Conservation (phyloP, 352 stramenopile genomes). For the Pythium biforme region DNA sequence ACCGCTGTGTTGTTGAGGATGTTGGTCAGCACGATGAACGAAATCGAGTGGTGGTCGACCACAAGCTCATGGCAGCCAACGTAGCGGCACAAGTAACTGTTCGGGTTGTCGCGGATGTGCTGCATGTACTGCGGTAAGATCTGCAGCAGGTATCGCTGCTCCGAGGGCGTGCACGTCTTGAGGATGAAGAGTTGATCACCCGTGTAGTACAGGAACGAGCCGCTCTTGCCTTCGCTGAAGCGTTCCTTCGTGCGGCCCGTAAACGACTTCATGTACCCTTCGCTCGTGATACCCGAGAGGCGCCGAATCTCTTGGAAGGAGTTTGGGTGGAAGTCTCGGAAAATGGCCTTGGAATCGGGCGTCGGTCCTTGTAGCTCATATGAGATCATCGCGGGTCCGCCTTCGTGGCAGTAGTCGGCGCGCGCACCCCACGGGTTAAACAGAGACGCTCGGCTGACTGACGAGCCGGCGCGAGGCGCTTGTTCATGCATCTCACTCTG, state of each 20-base stretch:
- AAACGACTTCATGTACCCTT: slow-evolving; percentile 80
- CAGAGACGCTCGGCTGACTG: slow-evolving; percentile 57
- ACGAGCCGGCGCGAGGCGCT: slow-evolving; percentile 49
- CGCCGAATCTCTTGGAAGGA: slow-evolving; percentile 80
- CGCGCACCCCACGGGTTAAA: slow-evolving; percentile 69
- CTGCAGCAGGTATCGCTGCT: slow-evolving; percentile 82
- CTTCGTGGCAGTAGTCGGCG: slow-evolving; percentile 31
- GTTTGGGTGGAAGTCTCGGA: slow-evolving; percentile 81
- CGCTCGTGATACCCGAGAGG: slow-evolving; percentile 75
- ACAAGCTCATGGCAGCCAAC: slow-evolving; percentile 87
- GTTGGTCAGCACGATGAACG: slow-evolving; percentile 89
- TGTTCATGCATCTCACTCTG: slow-evolving; percentile 15
- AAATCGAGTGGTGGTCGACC: slow-evolving; percentile 82
- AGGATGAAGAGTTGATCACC: slow-evolving; percentile 88
- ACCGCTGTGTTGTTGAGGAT: slow-evolving; percentile 85
- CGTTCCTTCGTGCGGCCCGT: slow-evolving; percentile 74
- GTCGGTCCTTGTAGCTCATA: slow-evolving; percentile 72
- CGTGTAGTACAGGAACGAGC: slow-evolving; percentile 89
- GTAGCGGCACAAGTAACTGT: slow-evolving; percentile 87
- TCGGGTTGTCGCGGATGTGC: slow-evolving; percentile 76
- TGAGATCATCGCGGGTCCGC: slow-evolving; percentile 49
- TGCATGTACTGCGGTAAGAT: slow-evolving; percentile 88
- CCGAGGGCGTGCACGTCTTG: slow-evolving; percentile 83
- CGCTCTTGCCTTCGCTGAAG: slow-evolving; percentile 90
- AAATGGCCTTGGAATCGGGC: slow-evolving; percentile 49